These are phyloP conservation scores for Starmerella potacharoeniae DNA, from an alignment of 805 yeast species.

Conservation along the genomic window DNA sequence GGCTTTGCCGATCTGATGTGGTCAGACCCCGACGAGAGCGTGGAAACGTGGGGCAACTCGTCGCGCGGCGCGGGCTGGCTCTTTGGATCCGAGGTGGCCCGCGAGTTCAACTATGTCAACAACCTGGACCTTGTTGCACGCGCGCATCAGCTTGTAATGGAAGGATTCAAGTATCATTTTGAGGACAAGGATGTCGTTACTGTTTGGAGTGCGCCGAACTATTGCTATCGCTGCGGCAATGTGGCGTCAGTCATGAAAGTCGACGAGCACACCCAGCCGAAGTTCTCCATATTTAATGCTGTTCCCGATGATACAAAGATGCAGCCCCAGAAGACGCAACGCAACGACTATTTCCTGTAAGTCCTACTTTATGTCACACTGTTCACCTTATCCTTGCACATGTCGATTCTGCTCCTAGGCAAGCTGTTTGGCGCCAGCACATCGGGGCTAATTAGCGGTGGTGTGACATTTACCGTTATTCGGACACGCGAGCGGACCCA, in stretches of 20 bases:
- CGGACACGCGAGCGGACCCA: no score
- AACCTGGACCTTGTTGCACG: conserved; percentile 80
- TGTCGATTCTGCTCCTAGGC: not conserved
- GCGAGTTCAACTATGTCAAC: conserved; percentile 93
- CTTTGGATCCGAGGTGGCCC: conserved; percentile 84
- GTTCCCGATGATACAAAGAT: conserved; percentile 57
- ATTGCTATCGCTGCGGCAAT: conserved; percentile 94
- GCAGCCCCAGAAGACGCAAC: conserved; percentile 30
- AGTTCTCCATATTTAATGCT: conserved; percentile 87
- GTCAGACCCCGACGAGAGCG: conserved; percentile 91
- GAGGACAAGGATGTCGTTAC: conserved; percentile 94
- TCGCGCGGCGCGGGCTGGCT: conserved; percentile 99
- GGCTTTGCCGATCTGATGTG: conserved; percentile 95
- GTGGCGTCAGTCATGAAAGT: conserved; percentile 98
- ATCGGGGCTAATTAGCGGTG: no score
- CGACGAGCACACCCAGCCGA: conserved; percentile 74
- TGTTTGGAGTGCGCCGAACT: conserved; percentile 96
- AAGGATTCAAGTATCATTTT: conserved; percentile 92
- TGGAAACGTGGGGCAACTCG: conserved; percentile 95
- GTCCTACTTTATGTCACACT: not conserved
- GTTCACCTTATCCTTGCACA: not conserved
- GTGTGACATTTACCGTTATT: no score
- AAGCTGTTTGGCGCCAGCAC: no score
- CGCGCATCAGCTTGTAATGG: conserved; percentile 98
- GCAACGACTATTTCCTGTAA: conserved; percentile 32